Evolutionary conservation across 768 basidiomycete genomes (phyloP).

Genomic region (Scleroderma bovista): DNA sequence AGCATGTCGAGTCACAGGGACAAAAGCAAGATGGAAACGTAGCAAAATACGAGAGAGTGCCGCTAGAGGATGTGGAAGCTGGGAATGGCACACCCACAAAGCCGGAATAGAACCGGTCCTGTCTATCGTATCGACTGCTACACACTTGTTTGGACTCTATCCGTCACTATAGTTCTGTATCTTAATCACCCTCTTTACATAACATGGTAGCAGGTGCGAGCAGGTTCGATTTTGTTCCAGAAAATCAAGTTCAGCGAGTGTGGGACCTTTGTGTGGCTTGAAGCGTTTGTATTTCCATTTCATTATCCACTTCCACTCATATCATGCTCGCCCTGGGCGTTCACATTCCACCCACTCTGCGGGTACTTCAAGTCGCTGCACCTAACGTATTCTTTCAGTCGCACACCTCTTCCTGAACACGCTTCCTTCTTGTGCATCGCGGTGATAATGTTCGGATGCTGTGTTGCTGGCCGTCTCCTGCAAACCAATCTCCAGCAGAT

Average conservation of each 20-base stretch:
- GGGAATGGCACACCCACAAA: slow-evolving; percentile 31
- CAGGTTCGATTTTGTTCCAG: not conserved
- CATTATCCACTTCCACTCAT: too few species aligned
- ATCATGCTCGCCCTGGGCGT: not conserved
- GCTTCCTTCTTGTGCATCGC: not conserved
- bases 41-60: slow-evolving; percentile 51
- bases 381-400: not conserved
- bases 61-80: slow-evolving; percentile 59
- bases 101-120: slow-evolving; percentile 19
- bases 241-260: not conserved
- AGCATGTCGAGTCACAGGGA: slow-evolving; percentile 60
- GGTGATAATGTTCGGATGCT: slow-evolving; percentile 66
- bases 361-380: not conserved
- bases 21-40: slow-evolving; percentile 25
- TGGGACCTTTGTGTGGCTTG: not conserved
- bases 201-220: not conserved
- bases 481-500: slow-evolving; percentile 80
- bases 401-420: not conserved
- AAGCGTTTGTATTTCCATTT: not conserved
- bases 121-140: not conserved
- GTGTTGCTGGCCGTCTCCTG: slow-evolving; percentile 69
- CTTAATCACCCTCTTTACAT: not conserved
- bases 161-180: not conserved
- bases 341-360: not conserved
- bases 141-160: too few species aligned